A percentile compares a stretch with the other conserved stretches of the same genome.
phyloP scores from a whole-genome alignment of 768 basidiomycete species.

The Leccinellum luteum region DNA sequence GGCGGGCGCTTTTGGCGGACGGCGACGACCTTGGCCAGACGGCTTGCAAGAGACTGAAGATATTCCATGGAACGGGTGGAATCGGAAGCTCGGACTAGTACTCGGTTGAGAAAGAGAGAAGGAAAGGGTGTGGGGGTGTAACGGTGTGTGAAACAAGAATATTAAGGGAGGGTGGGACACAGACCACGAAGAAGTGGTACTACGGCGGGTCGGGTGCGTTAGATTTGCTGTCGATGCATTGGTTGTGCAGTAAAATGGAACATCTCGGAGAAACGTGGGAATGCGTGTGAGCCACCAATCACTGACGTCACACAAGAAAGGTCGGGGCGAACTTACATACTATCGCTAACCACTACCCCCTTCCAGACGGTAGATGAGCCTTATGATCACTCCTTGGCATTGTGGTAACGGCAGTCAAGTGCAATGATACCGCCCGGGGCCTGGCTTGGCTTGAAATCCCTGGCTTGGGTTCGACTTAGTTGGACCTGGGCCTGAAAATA shows the following conservation, averaged over 20 bases:
- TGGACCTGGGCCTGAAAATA: neutral
- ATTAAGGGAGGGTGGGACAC: neutral
- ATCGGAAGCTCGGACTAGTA: neutral
- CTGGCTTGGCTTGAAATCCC: neutral
- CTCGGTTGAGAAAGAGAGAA: neutral
- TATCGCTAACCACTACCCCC: no score
- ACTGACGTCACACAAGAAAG: neutral
- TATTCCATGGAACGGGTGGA: constrained; percentile 17
- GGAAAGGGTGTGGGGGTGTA: neutral
- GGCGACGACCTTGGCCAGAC: constrained; percentile 23
- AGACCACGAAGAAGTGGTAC: constrained; percentile 13
- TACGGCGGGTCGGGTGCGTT: constrained; percentile 11
- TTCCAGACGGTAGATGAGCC: no score
- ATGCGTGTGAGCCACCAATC: constrained; percentile 9
- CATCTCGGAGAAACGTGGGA: neutral
- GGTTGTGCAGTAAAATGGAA: constrained; percentile 2
- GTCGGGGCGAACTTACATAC: no score
- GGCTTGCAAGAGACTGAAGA: constrained; percentile 16
- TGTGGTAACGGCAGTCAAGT: neutral
- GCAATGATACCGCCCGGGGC: neutral
- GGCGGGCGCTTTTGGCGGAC: constrained; percentile 17
- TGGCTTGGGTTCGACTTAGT: neutral
- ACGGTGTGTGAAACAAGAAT: neutral
- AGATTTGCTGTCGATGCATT: constrained; percentile 25
- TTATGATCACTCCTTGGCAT: neutral